Base-by-base conservation (phyloP, 306 rosid genomes). In the Ormosia emarginata region DNA sequence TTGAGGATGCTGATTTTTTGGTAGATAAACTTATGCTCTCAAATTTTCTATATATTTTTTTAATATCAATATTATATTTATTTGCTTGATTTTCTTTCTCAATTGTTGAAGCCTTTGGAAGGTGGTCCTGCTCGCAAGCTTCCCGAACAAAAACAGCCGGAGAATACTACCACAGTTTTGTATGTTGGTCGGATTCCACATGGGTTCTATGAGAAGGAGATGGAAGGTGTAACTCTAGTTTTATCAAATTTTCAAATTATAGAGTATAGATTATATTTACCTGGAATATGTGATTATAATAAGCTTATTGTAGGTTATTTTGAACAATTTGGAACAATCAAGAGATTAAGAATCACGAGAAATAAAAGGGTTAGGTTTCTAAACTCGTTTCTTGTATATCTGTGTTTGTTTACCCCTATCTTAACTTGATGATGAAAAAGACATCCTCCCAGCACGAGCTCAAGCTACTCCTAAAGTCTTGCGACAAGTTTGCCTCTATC, bases 131-230 rank as follows among this genome's bases (percentile, higher is more conserved):
- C 82, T 39, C 81, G 80, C 12, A 86, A 87, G 46, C 79, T 88
- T 62, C 88, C 93, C 0, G 77, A 66, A 8, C 87, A 83, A 64
- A 88, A 87, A 76, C 89, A 71, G 3, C 40, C 6, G 37, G 92
- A 93, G 72, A 88, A 85, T 55, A 77, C 77, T 2, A 71, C 92
- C 47, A 85, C 83, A 0, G 93, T 95, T 59, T 83, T 92, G 44
- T 88, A 89, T 66, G 46, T 92, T 15, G 93, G 94, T 39, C 86
- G 94, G 68, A 88, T 92, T 75, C 94, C 97, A 0, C 96, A 92
- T 58, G 93, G 92, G 1, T 93, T 95, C 89, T 90, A 90, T 65
- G 98, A 93, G 90, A 87, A 89, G 39, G 96, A 93, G 85, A 93
- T 95, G 95, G 86, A 88, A 91, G 99, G 99, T 95, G 39, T 47